Evolutionary conservation across 2,329 filamentous ascomycete species (phyloP).

Genomic region (Neofusicoccum ribis): DNA sequence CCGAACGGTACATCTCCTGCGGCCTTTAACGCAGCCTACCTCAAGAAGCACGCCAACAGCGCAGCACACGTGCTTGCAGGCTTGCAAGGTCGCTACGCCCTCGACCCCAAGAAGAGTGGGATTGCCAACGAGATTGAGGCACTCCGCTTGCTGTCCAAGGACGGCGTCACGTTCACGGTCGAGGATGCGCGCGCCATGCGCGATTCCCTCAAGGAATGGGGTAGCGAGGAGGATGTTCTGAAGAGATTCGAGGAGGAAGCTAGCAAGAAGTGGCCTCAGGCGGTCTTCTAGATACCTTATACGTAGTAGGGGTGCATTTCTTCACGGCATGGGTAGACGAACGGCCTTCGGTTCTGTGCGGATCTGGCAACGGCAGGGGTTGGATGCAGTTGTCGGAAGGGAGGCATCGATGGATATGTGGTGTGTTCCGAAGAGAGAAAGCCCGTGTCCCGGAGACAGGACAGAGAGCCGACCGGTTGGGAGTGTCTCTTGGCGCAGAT

Average conservation of each 20-base stretch:
- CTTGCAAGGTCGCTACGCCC: conserved; percentile 58
- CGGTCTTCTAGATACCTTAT: conserved; percentile 21
- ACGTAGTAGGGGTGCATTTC: background rate
- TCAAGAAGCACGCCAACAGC: conserved; percentile 62
- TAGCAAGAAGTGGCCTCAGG: conserved; percentile 40
- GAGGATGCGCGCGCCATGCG: conserved; percentile 60
- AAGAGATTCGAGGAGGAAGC: conserved; percentile 50
- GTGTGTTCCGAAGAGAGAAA: no score
- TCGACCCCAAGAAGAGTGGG: conserved; percentile 62
- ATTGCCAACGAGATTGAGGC: conserved; percentile 13
- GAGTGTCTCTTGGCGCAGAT: background rate
- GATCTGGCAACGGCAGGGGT: no score
- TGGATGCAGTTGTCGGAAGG: no score
- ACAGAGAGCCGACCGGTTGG: no score
- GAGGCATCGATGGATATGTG: no score
- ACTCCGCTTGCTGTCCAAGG: conserved; percentile 45
- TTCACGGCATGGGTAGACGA: background rate
- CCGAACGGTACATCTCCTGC: conserved; percentile 58
- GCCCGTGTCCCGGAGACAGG: no score
- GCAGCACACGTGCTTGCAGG: conserved; percentile 63
- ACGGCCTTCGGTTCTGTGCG: background rate
- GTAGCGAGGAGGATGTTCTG: conserved; percentile 50
- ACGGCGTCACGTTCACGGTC: conserved; percentile 55
- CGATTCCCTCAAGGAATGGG: conserved; percentile 52
- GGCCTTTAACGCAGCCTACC: conserved; percentile 67